phyloP scores from a whole-genome alignment of 768 basidiomycete genomes.

The Auricularia cornea region DNA sequence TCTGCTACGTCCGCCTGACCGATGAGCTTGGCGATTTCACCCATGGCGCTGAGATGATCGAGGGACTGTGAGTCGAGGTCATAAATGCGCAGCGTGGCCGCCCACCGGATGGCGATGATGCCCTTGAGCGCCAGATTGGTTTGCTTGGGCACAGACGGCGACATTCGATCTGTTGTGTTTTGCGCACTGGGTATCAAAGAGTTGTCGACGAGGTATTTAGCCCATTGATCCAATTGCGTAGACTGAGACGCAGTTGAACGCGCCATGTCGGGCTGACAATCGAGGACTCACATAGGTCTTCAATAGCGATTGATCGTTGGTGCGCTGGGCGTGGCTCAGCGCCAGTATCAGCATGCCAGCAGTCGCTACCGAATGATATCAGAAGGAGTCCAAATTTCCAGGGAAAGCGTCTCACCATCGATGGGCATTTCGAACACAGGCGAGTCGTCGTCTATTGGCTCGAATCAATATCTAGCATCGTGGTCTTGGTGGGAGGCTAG shows the following conservation, averaged over 20 bases:
- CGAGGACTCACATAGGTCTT: constrained; percentile 5
- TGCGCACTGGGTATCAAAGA: constrained; percentile 1
- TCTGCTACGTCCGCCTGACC: neutral
- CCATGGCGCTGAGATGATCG: constrained; percentile 9
- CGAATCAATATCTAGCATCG: too few species aligned
- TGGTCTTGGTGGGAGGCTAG: too few species aligned
- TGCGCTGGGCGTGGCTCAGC: neutral
- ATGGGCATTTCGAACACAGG: too few species aligned
- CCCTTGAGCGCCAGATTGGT: constrained; percentile 19
- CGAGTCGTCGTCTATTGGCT: too few species aligned
- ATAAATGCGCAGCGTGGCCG: too few species aligned
- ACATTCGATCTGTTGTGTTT: constrained; percentile 7
- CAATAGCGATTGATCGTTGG: neutral
- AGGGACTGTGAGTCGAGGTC: constrained; percentile 10
- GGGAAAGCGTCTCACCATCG: too few species aligned
- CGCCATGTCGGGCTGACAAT: too few species aligned
- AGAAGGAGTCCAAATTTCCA: neutral
- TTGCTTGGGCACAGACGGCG: constrained; percentile 11
- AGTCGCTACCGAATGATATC: constrained; percentile 4
- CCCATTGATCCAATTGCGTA: constrained; percentile 15
- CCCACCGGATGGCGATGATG: constrained; percentile 13
- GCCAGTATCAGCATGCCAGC: constrained; percentile 10
- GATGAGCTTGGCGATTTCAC: neutral
- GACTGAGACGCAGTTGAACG: constrained; percentile 1
- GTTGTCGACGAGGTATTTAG: constrained; percentile 12